Base-by-base conservation (phyloP, 345 rosid species). In the Camelina neglecta region DNA sequence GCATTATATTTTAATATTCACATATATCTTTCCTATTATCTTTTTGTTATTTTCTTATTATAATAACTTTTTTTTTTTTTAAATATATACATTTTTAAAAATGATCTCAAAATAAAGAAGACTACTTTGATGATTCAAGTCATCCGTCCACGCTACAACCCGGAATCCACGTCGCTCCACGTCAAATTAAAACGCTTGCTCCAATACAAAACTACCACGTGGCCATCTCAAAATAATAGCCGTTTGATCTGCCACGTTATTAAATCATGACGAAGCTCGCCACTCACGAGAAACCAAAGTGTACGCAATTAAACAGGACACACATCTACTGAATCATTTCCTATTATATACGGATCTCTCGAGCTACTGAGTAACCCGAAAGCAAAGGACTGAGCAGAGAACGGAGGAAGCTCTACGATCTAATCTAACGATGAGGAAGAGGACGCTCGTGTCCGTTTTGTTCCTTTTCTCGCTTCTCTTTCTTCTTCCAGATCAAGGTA, bases 401-500 rank as follows among this genome's bases (percentile, higher is more conserved):
- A 42, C 31, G 15, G 71, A 51, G 38, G 73, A 73, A 47, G 39
- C 44, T 60, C 44, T 60, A 47, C 65, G 38, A 67, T 66, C 69
- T 45, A 33, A 65, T 66, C 69, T 45, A 33, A 72, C 78, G 9
- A 95, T 92, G 99, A 83, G 91, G 96, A 92, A 85, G 88, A 88
- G 93, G 99, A 84, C 98, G 78, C 36, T 90, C 77, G 88, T 93
- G 82, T 88, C 92, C 88, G 88, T 81, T 54, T 74, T 92, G 78
- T 73, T 95, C 82, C 86, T 92, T 21, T 69, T 92, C 48, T 89
- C 87, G 47, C 80, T 95, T 38, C 76, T 92, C 45, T 85, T 78
- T 75, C 84, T 88, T 55, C 81, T 90, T 55, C 87, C 99, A 55
- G 94, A 92, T 92, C 96, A 92, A 85, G 97, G 99, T 90, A 75